Conservation (phyloP, 331 rosid genomes). For the Malus hybrid region DNA sequence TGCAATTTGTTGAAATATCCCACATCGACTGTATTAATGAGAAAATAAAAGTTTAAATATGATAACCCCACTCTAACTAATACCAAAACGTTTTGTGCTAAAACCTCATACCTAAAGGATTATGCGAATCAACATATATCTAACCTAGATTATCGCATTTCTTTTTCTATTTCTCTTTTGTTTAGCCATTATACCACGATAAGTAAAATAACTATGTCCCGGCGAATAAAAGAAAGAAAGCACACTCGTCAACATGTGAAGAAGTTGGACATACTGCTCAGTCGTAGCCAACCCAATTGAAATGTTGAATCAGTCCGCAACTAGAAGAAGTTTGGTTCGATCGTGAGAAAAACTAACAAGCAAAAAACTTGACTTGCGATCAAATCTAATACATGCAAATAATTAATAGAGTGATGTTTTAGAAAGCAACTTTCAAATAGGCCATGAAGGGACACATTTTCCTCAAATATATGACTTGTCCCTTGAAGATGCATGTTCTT, state of each 20-base stretch:
- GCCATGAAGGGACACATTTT: background rate
- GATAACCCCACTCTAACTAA: too few relatives aligned
- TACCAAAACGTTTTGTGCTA: too few relatives aligned
- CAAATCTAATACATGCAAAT: background rate
- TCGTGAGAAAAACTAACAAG: background rate
- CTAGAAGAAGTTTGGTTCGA: background rate
- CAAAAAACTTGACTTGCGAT: background rate
- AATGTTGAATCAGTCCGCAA: background rate
- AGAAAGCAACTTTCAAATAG: background rate
- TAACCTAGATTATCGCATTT: background rate
- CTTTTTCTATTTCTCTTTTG: too few relatives aligned
- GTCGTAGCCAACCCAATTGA: background rate
- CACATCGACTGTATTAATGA: too few relatives aligned
- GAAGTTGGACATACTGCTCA: background rate
- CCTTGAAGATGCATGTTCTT: background rate
- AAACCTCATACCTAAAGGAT: too few relatives aligned
- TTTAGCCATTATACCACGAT: background rate
- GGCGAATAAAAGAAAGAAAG: background rate
- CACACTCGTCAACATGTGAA: background rate
- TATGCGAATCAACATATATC: too few relatives aligned
- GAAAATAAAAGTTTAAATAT: too few relatives aligned
- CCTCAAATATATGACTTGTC: background rate
- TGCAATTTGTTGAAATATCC: too few relatives aligned
- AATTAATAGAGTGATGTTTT: background rate
- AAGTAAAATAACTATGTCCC: background rate